Percentiles rank a stretch among this genome's conserved stretches.
These are phyloP conservation scores for Phylloporus rhodoxanthus DNA, from an alignment of 768 basidiomycete genomes.

Conservation along the genomic window DNA sequence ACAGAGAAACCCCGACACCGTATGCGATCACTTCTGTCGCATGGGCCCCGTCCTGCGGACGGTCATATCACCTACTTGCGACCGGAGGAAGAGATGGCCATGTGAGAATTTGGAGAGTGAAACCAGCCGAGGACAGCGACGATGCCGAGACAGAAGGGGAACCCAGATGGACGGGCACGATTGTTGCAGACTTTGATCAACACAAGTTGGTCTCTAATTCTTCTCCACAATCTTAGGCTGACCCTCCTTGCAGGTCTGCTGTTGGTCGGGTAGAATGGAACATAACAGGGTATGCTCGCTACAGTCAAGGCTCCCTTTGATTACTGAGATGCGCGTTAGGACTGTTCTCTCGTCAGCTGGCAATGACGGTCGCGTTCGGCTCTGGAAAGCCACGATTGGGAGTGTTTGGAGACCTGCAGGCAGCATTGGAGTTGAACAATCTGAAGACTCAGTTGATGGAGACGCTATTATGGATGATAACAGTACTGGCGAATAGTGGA, in stretches of 20 bases:
- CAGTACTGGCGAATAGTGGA: conserved; percentile 29
- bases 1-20: conserved; percentile 36
- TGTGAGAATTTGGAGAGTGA: conserved; percentile 86
- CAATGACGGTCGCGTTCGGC: conserved; percentile 72
- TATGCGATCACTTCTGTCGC: conserved; percentile 76
- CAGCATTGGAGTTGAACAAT: conserved; percentile 75
- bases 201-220: conserved; percentile 49
- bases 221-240: not conserved
- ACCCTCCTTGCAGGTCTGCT: conserved; percentile 44
- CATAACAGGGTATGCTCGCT: conserved; percentile 59
- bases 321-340: conserved; percentile 33
- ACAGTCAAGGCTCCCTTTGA: not conserved
- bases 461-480: conserved; percentile 44
- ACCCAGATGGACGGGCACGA: conserved; percentile 60
- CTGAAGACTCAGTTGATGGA: conserved; percentile 42
- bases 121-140: conserved; percentile 46
- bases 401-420: conserved; percentile 83
- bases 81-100: conserved; percentile 84
- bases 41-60: conserved; percentile 92
- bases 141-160: conserved; percentile 40
- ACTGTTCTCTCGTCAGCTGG: conserved; percentile 80
- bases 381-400: conserved; percentile 82
- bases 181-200: conserved; percentile 84
- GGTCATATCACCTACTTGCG: conserved; percentile 91
- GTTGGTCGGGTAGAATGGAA: conserved; percentile 93